A percentile compares a stretch with the other conserved stretches of the same genome.
Evolutionary conservation across 495 filamentous ascomycete genomes (phyloP).

Genomic region (Cudoniella acicularis): DNA sequence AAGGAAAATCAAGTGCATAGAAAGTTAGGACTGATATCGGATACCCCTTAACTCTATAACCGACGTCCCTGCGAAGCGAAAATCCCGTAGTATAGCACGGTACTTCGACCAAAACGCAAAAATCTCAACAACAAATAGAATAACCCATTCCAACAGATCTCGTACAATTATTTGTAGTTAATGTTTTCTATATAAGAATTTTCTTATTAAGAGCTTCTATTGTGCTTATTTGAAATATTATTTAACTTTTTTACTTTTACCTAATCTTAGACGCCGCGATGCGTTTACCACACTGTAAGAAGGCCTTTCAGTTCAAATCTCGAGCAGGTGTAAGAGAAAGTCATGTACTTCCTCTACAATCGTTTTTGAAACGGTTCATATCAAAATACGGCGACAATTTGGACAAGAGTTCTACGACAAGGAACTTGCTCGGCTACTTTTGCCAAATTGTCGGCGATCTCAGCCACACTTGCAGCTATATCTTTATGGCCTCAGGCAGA

Average conservation of each 20-base stretch:
- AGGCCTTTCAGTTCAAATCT: not conserved
- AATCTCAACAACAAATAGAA: conserved; percentile 8
- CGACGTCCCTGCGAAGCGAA: conserved; percentile 8
- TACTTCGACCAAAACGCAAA: conserved; percentile 3
- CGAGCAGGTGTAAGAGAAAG: conserved; percentile 2
- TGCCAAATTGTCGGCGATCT: not conserved
- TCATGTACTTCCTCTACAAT: conserved; percentile 2
- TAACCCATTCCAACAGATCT: not conserved
- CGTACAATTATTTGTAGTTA: conserved; percentile 2
- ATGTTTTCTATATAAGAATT: conserved; percentile 1
- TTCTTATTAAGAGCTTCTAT: conserved; percentile 3
- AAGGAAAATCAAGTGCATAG: too few relatives aligned
- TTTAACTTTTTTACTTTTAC: conserved; percentile 3
- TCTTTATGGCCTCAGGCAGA: not conserved
- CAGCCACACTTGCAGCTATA: conserved; percentile 1
- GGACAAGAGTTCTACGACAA: not conserved
- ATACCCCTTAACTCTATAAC: too few relatives aligned
- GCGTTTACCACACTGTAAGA: conserved; percentile 2
- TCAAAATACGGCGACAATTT: conserved; percentile 1
- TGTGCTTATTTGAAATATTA: conserved; percentile 1
- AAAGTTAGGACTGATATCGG: too few relatives aligned
- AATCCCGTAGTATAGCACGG: conserved; percentile 3
- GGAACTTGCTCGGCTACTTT: not conserved
- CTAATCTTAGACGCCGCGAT: not conserved
- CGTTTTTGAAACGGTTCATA: conserved; percentile 1